Percentiles rank a stretch among this genome's conserved stretches.
Evolutionary conservation across 305 asterid genomes (phyloP).

Genomic region (Fraxinus angustifolia): DNA sequence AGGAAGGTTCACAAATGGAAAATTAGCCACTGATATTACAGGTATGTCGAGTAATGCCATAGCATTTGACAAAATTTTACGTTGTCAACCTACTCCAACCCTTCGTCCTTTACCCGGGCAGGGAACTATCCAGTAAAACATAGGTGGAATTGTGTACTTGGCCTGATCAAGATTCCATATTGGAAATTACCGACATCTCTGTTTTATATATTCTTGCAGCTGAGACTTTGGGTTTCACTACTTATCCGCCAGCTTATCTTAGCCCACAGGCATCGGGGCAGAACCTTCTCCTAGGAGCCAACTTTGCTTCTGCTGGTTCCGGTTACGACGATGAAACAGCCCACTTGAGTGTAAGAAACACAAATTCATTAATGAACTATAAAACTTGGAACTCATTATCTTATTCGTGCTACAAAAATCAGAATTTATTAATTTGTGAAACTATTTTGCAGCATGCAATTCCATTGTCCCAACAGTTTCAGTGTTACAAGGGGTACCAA

Average conservation of each 20-base stretch:
- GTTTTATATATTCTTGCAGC: constrained; percentile 43
- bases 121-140: not conserved
- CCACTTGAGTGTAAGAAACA: constrained; percentile 36
- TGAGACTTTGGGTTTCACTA: constrained; percentile 72
- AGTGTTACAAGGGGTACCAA: constrained; percentile 66
- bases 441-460: constrained; percentile 61
- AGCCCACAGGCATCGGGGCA: constrained; percentile 85
- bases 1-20: constrained; percentile 92
- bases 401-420: not conserved
- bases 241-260: constrained; percentile 72
- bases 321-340: constrained; percentile 89
- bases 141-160: not conserved
- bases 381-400: not conserved
- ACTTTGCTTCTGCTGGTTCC: constrained; percentile 92
- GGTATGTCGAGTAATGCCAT: constrained; percentile 31
- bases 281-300: constrained; percentile 69
- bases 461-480: constrained; percentile 58
- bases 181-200: not conserved
- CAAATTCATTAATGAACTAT: not conserved
- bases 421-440: not conserved
- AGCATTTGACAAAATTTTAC: not conserved
- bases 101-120: not conserved
- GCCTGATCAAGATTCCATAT: not conserved
- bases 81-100: not conserved
- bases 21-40: constrained; percentile 81